Evolutionary conservation across 495 filamentous ascomycete species (phyloP).

Genomic region (Xanthoparmelia taractica): DNA sequence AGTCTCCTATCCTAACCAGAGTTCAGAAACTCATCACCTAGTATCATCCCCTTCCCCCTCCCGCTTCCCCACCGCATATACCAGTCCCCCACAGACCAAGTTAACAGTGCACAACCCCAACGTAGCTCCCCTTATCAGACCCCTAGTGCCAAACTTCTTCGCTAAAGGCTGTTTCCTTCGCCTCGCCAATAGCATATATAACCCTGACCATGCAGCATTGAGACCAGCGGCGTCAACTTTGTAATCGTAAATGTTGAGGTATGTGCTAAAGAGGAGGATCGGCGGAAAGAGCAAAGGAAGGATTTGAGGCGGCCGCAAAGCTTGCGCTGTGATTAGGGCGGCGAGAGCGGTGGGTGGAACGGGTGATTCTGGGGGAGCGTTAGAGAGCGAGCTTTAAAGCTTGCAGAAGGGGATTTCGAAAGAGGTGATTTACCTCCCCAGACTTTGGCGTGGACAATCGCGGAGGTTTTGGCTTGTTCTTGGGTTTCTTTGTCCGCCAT

Average conservation of each 20-base stretch:
- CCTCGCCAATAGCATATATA: conserved; percentile 72
- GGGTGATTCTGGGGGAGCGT: conserved; percentile 54
- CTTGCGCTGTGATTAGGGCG: conserved; percentile 68
- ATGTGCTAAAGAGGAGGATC: conserved; percentile 76
- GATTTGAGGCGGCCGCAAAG: conserved; percentile 63
- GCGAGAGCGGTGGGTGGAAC: conserved; percentile 72
- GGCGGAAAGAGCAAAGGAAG: conserved; percentile 78
- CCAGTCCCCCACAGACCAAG: conserved; percentile 58
- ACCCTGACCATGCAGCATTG: conserved; percentile 74
- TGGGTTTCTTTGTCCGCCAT: conserved; percentile 35
- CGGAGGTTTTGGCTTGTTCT: conserved; percentile 41
- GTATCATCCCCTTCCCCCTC: conserved; percentile 5
- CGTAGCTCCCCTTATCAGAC: conserved; percentile 61
- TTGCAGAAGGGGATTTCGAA: conserved; percentile 19
- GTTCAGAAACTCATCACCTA: neutral
- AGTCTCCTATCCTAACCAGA: neutral
- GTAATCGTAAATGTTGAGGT: conserved; percentile 71
- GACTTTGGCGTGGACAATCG: conserved; percentile 46
- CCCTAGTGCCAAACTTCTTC: conserved; percentile 58
- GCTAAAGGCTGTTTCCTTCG: conserved; percentile 55
- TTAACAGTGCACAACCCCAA: conserved; percentile 66
- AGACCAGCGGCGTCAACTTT: conserved; percentile 77
- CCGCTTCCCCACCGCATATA: conserved; percentile 58
- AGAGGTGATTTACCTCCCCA: conserved; percentile 58
- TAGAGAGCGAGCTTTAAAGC: conserved; percentile 24